Evolutionary conservation across 129 eudicot genomes (phyloP), one percentile per base, ranked within the genome.

Genomic region (Saussurea involucrata): DNA sequence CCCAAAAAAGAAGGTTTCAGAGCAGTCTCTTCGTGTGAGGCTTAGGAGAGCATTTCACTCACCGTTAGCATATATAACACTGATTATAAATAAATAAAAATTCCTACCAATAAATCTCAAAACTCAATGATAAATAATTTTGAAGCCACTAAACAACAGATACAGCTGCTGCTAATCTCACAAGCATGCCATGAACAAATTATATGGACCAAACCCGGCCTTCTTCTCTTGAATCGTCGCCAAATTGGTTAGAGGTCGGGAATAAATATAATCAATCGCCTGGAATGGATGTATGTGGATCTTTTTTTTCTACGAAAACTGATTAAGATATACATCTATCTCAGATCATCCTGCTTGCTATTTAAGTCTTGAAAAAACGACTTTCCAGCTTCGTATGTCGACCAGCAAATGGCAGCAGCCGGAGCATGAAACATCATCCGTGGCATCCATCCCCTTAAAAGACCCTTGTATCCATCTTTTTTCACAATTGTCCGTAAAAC

Each of bases 401-500:
- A 92, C 96, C 97, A 92, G 76, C 97, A 92, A 68, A 92, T 89
- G 55, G 96, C 97, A 15, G 97, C 97, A 69, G 96, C 97, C 18
- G 97, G 96, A 32, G 97, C 97, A 69, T 92, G 96, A 80, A 92
- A 92, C 42, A 92, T 87, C 97, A 92, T 92, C 68, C 97, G 83
- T 6, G 97, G 97, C 72, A 86, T 76, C 97, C 97, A 92, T 32
- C 97, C 97, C 55, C 97, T 90, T 69, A 92, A 63, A 27, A 92
- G 91, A 42, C 97, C 97, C 6, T 83, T 85, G 66, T 88, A 92
- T 67, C 97, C 97, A 24, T 92, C 97, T 76, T 89, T 92, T 79
- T 83, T 76, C 32, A 92, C 68, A 61, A 92, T 81, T 32, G 90
- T 92, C 78, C 78, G 80, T 33, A 89, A 21, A 37, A 92, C 97